These are phyloP conservation scores for Penicillium samsonianum DNA, from an alignment of 495 filamentous ascomycete genomes.

Conservation along the genomic window DNA sequence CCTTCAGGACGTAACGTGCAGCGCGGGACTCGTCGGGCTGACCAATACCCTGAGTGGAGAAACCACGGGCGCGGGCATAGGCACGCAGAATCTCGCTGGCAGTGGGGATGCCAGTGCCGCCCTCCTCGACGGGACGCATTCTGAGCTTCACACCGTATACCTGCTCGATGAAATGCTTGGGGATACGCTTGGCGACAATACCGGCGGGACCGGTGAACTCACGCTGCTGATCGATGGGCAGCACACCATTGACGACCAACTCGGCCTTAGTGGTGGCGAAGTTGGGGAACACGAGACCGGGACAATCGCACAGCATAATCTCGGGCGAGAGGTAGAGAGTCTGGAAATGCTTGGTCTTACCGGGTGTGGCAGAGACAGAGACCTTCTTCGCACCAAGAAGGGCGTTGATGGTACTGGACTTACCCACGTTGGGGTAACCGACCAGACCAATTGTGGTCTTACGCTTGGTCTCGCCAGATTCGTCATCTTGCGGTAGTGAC, in stretches of 20 bases:
- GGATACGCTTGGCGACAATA: slow-evolving; percentile 87
- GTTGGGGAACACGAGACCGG: slow-evolving; percentile 97
- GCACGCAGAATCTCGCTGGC: slow-evolving; percentile 83
- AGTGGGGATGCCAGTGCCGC: slow-evolving; percentile 86
- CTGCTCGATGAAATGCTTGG: slow-evolving; percentile 85
- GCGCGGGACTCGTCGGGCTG: slow-evolving; percentile 92
- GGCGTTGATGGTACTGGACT: slow-evolving; percentile 98
- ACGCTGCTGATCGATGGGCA: slow-evolving; percentile 95
- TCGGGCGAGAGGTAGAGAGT: slow-evolving; percentile 90
- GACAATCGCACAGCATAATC: slow-evolving; percentile 96
- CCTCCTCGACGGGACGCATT: slow-evolving; percentile 84
- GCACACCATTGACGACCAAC: slow-evolving; percentile 90
- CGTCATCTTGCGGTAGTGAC: slow-evolving; percentile 32
- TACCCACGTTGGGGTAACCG: slow-evolving; percentile 98
- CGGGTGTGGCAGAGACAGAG: slow-evolving; percentile 94
- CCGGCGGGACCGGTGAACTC: slow-evolving; percentile 88
- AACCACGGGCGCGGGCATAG: slow-evolving; percentile 87
- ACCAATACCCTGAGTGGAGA: slow-evolving; percentile 81
- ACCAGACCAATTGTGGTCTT: slow-evolving; percentile 92
- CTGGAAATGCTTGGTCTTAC: slow-evolving; percentile 99
- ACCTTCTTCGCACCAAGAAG: slow-evolving; percentile 98
- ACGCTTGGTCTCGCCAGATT: slow-evolving; percentile 40
- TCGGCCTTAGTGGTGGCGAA: slow-evolving; percentile 97
- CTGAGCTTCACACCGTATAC: slow-evolving; percentile 89
- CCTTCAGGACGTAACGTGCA: slow-evolving; percentile 88